Evolutionary conservation across 306 rosid species (phyloP).

Genomic region (Pueraria montana): DNA sequence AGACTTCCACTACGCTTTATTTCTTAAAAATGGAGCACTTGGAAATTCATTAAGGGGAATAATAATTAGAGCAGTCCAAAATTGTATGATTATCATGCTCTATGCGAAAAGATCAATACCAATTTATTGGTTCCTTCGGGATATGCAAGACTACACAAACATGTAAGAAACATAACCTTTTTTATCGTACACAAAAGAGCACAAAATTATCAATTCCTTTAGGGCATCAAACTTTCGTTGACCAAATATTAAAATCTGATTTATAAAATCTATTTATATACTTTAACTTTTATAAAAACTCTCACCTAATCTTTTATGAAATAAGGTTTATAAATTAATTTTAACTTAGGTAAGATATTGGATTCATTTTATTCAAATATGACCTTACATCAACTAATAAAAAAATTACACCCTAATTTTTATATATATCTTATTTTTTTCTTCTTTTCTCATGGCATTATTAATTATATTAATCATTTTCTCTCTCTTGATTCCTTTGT

Average conservation of each 20-base stretch:
- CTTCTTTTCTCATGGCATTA: neutral
- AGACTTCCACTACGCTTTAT: conserved; percentile 42
- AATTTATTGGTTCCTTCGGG: neutral
- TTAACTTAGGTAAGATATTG: too few species aligned
- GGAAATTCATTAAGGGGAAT: neutral
- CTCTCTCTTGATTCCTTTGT: neutral
- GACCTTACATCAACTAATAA: too few species aligned
- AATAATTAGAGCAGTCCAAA: neutral
- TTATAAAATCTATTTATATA: too few species aligned
- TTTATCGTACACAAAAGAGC: neutral
- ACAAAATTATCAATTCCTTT: neutral
- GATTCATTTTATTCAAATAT: too few species aligned
- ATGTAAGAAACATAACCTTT: neutral
- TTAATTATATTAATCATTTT: neutral
- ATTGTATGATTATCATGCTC: neutral
- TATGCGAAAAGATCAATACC: neutral
- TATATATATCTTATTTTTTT: too few species aligned
- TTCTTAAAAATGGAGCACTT: conserved; percentile 23
- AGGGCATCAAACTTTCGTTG: neutral
- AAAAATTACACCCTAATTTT: too few species aligned
- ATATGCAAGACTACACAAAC: neutral
- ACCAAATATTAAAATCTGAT: neutral
- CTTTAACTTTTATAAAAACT: too few species aligned
- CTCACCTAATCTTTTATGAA: too few species aligned
- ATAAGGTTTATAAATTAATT: too few species aligned